A percentile compares a stretch with the other conserved stretches of the same genome.
These are phyloP conservation scores for Fusarium beomiforme DNA, from an alignment of 2,329 filamentous ascomycete species.

Conservation along the genomic window DNA sequence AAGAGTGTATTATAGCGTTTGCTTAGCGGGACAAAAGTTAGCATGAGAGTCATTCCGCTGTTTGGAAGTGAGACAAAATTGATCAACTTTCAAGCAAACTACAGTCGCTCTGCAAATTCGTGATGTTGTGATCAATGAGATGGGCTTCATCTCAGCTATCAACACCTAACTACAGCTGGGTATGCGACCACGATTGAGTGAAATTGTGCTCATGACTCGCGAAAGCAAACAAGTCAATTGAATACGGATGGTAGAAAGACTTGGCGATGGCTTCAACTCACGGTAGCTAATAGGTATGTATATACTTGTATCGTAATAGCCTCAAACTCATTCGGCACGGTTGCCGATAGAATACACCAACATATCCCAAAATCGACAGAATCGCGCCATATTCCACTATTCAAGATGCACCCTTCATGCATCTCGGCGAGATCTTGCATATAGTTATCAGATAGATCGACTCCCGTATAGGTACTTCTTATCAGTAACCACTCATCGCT, in stretches of 20 bases:
- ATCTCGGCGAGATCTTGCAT: neutral
- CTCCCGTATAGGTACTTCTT: neutral
- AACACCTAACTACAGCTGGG: neutral
- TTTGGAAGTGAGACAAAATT: neutral
- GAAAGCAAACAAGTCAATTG: neutral
- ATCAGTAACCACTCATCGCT: neutral
- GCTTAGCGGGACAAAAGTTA: slow-evolving; percentile 13
- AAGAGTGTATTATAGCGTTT: slow-evolving; percentile 25
- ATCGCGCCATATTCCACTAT: neutral
- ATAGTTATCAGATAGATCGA: slow-evolving; percentile 5
- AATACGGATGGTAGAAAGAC: neutral
- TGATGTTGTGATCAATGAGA: neutral
- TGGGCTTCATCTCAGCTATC: accelerated
- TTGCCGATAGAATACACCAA: neutral
- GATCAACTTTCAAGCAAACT: neutral
- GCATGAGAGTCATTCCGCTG: neutral
- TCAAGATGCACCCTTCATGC: neutral
- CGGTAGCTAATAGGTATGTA: neutral
- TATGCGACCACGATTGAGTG: too few species aligned
- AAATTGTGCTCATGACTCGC: too few species aligned
- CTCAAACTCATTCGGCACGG: neutral
- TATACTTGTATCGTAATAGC: too few species aligned
- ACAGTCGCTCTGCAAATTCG: too few species aligned
- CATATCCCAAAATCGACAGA: neutral
- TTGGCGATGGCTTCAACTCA: neutral